A percentile compares a stretch with the other conserved stretches of the same genome.
These are phyloP conservation scores for Ogataea naganishii DNA, from an alignment of 805 yeast species.

Conservation along the genomic window DNA sequence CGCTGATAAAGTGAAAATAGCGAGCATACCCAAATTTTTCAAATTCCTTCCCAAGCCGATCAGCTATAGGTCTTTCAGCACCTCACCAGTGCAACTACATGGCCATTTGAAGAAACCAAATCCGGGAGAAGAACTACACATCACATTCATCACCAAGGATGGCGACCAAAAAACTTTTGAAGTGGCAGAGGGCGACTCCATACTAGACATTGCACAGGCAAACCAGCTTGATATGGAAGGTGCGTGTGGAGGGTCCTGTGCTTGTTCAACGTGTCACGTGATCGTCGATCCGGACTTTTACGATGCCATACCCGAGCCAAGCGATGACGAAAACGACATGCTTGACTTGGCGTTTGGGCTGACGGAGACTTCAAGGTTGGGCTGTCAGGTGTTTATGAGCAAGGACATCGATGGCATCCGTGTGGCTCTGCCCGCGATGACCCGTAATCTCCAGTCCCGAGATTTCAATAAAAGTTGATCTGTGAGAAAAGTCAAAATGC, in stretches of 20 bases:
- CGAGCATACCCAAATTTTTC: no score
- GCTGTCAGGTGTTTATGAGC: slow-evolving; percentile 87
- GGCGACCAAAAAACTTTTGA: slow-evolving; percentile 77
- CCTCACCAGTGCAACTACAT: slow-evolving; percentile 31
- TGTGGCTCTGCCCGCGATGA: slow-evolving; percentile 96
- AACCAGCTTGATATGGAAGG: slow-evolving; percentile 92
- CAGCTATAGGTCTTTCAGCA: slow-evolving; percentile 11
- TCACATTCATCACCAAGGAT: slow-evolving; percentile 88
- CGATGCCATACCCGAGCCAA: slow-evolving; percentile 88
- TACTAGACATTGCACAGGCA: slow-evolving; percentile 93
- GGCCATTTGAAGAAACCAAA: slow-evolving; percentile 88
- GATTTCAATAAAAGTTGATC: slow-evolving; percentile 52
- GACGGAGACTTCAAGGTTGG: slow-evolving; percentile 92
- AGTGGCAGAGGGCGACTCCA: slow-evolving; percentile 86
- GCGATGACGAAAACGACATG: slow-evolving; percentile 98
- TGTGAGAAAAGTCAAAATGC: no score
- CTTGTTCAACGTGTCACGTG: slow-evolving; percentile 96
- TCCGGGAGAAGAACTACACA: slow-evolving; percentile 83
- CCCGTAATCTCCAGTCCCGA: slow-evolving; percentile 77
- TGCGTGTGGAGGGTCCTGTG: slow-evolving; percentile 99
- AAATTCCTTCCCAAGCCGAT: no score
- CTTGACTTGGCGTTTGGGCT: slow-evolving; percentile 94
- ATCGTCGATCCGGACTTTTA: slow-evolving; percentile 93
- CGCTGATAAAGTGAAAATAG: no score
- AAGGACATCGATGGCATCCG: slow-evolving; percentile 89